Evolutionary conservation across 768 basidiomycete species (phyloP).

Genomic region (Collybia mongolica): DNA sequence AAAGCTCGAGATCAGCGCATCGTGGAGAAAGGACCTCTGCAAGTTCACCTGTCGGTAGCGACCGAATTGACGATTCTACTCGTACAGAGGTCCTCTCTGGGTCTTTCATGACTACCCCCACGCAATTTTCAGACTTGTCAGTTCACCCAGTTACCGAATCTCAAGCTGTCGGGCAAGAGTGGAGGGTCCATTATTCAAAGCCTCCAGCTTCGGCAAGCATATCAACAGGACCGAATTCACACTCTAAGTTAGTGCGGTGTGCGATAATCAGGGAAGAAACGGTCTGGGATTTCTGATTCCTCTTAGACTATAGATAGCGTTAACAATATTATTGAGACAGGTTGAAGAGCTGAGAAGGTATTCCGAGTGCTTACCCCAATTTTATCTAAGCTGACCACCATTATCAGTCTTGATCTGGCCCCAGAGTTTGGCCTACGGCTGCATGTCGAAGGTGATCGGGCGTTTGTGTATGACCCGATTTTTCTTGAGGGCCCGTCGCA

Average conservation of each 20-base stretch:
- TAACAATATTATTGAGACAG: constrained; percentile 13
- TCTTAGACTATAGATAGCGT: not conserved
- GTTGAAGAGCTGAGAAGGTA: constrained; percentile 22
- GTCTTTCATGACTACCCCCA: not conserved
- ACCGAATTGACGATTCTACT: too few species aligned
- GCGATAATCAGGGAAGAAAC: constrained; percentile 1
- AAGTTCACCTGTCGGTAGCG: too few species aligned
- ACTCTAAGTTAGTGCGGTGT: constrained; percentile 6
- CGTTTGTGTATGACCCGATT: constrained; percentile 56
- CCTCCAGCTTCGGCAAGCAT: constrained; percentile 33
- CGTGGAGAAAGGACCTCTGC: too few species aligned
- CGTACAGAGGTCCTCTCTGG: too few species aligned
- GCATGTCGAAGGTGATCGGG: constrained; percentile 34
- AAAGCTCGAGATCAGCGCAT: too few species aligned
- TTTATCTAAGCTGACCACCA: not conserved
- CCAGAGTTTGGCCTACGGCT: constrained; percentile 42
- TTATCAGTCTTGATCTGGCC: constrained; percentile 27
- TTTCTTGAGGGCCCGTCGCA: constrained; percentile 43
- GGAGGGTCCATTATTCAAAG: constrained; percentile 40
- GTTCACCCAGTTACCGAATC: not conserved
- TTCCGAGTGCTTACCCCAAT: constrained; percentile 5
- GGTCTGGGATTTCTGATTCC: constrained; percentile 4
- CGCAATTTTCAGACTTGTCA: not conserved
- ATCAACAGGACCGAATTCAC: constrained; percentile 24
- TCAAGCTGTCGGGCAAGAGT: constrained; percentile 12